A percentile compares a stretch with the other conserved stretches of the same genome.
phyloP scores from a whole-genome alignment of 495 filamentous ascomycete genomes.

The Bathelium albidoporum region DNA sequence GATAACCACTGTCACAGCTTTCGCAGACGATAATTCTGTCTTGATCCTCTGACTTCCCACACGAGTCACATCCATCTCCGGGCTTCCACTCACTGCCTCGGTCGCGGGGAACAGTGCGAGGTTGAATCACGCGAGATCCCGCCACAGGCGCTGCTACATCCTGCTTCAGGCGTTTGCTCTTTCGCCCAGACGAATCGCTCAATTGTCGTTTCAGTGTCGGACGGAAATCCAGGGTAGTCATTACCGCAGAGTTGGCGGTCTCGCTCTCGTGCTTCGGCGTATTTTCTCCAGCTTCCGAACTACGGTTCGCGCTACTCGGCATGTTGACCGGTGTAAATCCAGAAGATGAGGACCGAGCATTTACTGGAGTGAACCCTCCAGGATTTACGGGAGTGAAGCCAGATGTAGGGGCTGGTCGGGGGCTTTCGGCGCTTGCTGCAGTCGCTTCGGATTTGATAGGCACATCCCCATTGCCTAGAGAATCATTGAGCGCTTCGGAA shows the following conservation, averaged over 20 bases:
- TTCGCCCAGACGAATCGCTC: constrained; percentile 60
- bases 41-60: constrained; percentile 70
- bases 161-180: constrained; percentile 91
- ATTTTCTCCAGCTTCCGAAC: constrained; percentile 38
- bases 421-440: constrained; percentile 34
- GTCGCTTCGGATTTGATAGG: constrained; percentile 41
- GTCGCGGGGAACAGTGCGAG: not conserved
- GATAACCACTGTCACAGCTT: constrained; percentile 82
- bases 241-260: constrained; percentile 30
- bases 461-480: constrained; percentile 42
- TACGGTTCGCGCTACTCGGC: constrained; percentile 42
- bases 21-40: constrained; percentile 73
- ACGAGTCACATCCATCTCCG: constrained; percentile 86
- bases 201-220: constrained; percentile 63
- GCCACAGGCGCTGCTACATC: constrained; percentile 82
- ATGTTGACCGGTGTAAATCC: constrained; percentile 73
- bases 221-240: constrained; percentile 31
- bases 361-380: constrained; percentile 57
- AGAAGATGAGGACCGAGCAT: constrained; percentile 29
- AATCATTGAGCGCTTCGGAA: constrained; percentile 55
- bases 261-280: constrained; percentile 37
- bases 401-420: constrained; percentile 33
- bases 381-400: constrained; percentile 80
- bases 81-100: constrained; percentile 42
- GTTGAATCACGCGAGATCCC: constrained; percentile 33